Base-by-base conservation (phyloP, 78 protist genomes). In the Polysphondylium violaceum region DNA sequence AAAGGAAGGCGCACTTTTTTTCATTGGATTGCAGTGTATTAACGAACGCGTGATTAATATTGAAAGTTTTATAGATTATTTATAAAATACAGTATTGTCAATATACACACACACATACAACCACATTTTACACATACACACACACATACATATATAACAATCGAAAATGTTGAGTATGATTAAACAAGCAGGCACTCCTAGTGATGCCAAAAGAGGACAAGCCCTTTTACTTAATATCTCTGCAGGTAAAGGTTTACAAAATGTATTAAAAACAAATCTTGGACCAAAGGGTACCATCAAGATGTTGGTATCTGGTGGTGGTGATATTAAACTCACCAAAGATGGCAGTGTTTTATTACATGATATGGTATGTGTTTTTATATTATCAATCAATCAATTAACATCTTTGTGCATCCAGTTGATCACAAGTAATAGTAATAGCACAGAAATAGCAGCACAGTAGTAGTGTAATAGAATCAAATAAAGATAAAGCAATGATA, bases 271-370 rank as follows among this genome's bases (percentile, higher is more conserved):
- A 88, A 71, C 98, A n/a, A 99, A 99, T 76, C 97, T 99, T 23
- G 99, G 99, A 1, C 99, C 99, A 19, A 95, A 94, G 78, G 99
- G 99, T 29, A 99, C 99, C 56, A 69, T 98, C 38, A 99, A 99
- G 86, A 97, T 99, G 99, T 96, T 99, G 36, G 99, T 99, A 21
- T 63, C 95, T 25, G 99, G 99, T 27, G 92, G 98, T 12, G 99
- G 99, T 16, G 98, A 98, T 64, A 97, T 99, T 44, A 97, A 96
- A 94, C 59, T 98, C 41, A 99, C 99, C 5, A 99, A 99, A 97
- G 99, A 99, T 53, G 99, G 99, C 47, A 87, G 92, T 56, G 97
- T 95, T n/a, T 95, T 99, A 31, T 96, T 99, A 25, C 87, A 94
- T 60, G 99, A 99, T 58, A 99, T 98, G 99, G 98, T 97, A 56